Conservation (phyloP, 2,329 filamentous ascomycete genomes). For the Eutypella sp. region DNA sequence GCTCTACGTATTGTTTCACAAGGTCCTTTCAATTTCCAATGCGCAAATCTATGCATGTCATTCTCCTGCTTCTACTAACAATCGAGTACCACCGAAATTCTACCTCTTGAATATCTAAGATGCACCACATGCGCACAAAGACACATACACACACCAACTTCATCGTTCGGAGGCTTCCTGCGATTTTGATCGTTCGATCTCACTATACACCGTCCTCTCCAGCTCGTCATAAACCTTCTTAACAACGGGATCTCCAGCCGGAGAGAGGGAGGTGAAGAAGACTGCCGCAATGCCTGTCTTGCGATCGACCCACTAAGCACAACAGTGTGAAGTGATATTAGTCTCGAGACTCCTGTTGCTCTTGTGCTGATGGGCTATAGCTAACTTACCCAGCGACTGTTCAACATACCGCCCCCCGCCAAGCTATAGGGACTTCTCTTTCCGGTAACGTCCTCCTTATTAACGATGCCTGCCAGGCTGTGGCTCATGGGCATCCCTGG, state of each 20-base stretch:
- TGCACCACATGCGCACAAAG: too few species aligned
- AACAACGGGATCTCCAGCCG: conserved; percentile 32
- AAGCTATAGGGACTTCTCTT: conserved; percentile 38
- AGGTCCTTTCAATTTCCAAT: too few species aligned
- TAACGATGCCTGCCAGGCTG: conserved; percentile 35
- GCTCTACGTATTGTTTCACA: too few species aligned
- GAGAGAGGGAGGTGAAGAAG: conserved; percentile 34
- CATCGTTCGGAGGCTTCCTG: too few species aligned
- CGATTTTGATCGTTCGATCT: conserved; percentile 7
- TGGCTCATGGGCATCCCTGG: conserved; percentile 28
- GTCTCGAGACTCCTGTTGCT: background rate
- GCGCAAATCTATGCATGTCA: too few species aligned
- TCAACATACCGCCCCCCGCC: conserved; percentile 39
- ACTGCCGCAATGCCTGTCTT: conserved; percentile 35
- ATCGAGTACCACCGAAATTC: too few species aligned
- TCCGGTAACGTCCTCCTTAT: conserved; percentile 32
- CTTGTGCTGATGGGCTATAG: too few species aligned
- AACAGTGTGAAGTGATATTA: background rate
- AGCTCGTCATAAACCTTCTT: conserved; percentile 34
- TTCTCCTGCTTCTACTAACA: too few species aligned
- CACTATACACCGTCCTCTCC: conserved; percentile 33
- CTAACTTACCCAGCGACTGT: conserved; percentile 33
- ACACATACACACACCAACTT: too few species aligned
- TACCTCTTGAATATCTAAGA: too few species aligned
- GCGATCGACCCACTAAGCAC: conserved; percentile 29